Evolutionary conservation across 441 rosid species (phyloP), one percentile per base, ranked within the genome.

Genomic region (Pelargonium fulgidum): DNA sequence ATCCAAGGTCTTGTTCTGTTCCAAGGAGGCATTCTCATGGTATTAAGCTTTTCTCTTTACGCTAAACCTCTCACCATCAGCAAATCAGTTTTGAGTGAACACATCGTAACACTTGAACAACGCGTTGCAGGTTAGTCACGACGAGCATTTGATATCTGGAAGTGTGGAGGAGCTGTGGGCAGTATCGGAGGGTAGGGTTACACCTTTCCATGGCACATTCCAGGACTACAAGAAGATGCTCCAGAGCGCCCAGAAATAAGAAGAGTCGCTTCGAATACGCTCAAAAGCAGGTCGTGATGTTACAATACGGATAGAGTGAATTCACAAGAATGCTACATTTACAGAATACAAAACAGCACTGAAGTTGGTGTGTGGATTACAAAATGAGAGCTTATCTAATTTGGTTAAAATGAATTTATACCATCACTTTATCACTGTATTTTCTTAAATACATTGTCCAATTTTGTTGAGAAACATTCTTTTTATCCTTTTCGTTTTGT

Each of bases 11-110:
- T 94, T 71, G 97, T 94, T 42, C 65, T 94, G 78, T 91, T 87
- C 87, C 97, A 94, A 84, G 99, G 99, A 80, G 97, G 99, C 67
- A 91, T 94, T 73, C 88, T 91, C 76, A 91, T 88, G 99, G 99
- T 94, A 85, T n/a, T 12, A 24, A 24, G 29, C 29, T 24, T 24
- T 24, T 24, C 29, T 24, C 29, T 24, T 24, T 24, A 24, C 29
- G 3, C 29, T 24, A 24, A 17, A 16, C n/a, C 59, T 52, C 59
- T 2, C 17, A 1, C 20, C 17, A 14, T 52, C 20, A 3, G 7
- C 7, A 3, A 52, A 52, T 3, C 17, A 52, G 9, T 52, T 52
- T 52, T 20, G 19, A 3, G 12, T n/a, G 59, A 16, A 52, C 1
- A 7, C 22, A 52, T 52, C 14, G 59, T 52, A 52, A 52, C 59